Evolutionary conservation across 2,329 filamentous ascomycete genomes (phyloP).

Genomic region (Paracorniculantispora psalliotae): DNA sequence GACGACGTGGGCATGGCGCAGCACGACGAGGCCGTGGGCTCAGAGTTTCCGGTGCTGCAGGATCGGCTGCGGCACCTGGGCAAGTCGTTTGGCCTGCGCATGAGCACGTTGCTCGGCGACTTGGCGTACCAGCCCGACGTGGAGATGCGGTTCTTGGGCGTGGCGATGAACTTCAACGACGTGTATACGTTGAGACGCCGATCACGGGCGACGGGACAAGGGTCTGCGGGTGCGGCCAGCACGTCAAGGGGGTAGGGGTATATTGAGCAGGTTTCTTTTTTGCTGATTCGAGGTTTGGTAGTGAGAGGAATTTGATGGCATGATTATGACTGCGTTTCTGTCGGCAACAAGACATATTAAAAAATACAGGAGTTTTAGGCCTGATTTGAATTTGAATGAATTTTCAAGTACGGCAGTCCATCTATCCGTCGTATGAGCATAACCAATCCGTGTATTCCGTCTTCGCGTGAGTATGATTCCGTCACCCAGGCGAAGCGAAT

Average conservation of each 20-base stretch:
- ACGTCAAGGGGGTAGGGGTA: neutral
- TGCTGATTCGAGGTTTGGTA: no score
- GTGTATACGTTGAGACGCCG: constrained; percentile 52
- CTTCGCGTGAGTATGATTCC: no score
- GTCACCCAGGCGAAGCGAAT: no score
- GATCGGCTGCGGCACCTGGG: constrained; percentile 68
- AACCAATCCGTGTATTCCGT: no score
- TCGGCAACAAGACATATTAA: no score
- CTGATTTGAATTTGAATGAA: no score
- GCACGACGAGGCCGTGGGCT: constrained; percentile 53
- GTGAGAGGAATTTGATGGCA: no score
- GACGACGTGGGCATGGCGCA: constrained; percentile 27
- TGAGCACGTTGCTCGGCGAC: constrained; percentile 83
- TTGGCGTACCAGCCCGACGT: constrained; percentile 89
- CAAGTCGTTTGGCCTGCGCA: constrained; percentile 67
- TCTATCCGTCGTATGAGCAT: no score
- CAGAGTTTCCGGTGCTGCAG: constrained; percentile 68
- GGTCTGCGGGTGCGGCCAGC: neutral
- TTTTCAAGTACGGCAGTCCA: no score
- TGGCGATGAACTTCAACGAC: constrained; percentile 99
- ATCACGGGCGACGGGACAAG: neutral
- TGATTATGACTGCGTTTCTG: no score
- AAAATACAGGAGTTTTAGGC: no score
- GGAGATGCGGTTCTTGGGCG: constrained; percentile 91
- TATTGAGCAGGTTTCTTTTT: no score